Percentiles rank a stretch among this genome's conserved stretches.
Evolutionary conservation across 192 early-diverging fungal genomes (phyloP).

Genomic region (Phycomyces nitens): DNA sequence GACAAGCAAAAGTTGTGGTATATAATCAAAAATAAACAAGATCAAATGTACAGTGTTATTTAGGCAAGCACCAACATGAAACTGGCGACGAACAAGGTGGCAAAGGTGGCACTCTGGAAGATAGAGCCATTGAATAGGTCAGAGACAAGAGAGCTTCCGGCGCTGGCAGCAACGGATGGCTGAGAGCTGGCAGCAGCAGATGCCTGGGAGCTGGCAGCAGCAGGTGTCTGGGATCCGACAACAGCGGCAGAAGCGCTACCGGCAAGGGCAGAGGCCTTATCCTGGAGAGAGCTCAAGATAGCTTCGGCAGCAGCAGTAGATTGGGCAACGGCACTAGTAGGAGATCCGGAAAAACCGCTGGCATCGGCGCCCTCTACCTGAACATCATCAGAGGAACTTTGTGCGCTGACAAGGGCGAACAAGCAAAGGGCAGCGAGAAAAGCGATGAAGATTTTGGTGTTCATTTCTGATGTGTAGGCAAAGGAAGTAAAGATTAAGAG

Average conservation of each 20-base stretch:
- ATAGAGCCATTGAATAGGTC: too few relatives aligned
- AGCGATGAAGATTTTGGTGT: slow-evolving; percentile 9
- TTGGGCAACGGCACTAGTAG: not conserved
- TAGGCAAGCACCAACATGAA: too few relatives aligned
- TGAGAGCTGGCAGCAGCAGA: not conserved
- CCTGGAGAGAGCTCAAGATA: not conserved
- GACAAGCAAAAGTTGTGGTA: too few relatives aligned
- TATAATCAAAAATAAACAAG: too few relatives aligned
- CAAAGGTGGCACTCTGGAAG: too few relatives aligned
- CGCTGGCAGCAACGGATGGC: not conserved
- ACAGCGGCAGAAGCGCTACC: slow-evolving; percentile 1
- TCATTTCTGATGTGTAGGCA: slow-evolving; percentile 5
- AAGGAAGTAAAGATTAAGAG: too few relatives aligned
- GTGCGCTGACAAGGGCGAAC: slow-evolving; percentile 2
- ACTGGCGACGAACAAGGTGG: too few relatives aligned
- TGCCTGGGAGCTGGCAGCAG: too few relatives aligned
- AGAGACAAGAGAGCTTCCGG: too few relatives aligned
- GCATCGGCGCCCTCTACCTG: too few relatives aligned
- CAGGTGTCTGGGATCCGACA: not conserved
- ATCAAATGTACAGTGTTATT: too few relatives aligned
- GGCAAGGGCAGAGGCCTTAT: slow-evolving; percentile 1
- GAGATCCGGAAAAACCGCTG: not conserved
- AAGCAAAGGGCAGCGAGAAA: slow-evolving; percentile 7
- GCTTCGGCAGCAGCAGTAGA: not conserved
- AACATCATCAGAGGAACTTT: not conserved